A percentile compares a stretch with the other conserved stretches of the same genome.
Evolutionary conservation across 768 basidiomycete genomes (phyloP).

Genomic region (Serendipita sp.): DNA sequence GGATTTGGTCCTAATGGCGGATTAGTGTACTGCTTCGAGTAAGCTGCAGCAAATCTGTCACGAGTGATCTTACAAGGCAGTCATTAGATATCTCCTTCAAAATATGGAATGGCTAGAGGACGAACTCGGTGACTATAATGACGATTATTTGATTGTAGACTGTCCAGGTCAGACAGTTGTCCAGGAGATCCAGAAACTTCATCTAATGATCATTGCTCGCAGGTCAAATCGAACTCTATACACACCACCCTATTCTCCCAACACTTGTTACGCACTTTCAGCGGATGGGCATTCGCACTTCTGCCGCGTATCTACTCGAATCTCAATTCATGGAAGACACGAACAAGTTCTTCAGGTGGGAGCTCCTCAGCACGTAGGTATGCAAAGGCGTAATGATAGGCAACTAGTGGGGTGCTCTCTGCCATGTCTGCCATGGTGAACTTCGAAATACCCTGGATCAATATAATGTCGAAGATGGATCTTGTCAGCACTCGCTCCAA

Average conservation of each 20-base stretch:
- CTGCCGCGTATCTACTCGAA: conserved; percentile 84
- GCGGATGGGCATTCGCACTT: conserved; percentile 69
- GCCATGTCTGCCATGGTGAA: conserved; percentile 99
- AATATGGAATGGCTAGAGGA: conserved; percentile 99
- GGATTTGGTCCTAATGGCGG: conserved; percentile 95
- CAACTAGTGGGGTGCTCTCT: conserved; percentile 69
- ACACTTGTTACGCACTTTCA: conserved; percentile 63
- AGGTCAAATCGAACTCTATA: conserved; percentile 98
- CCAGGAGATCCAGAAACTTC: neutral
- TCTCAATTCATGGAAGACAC: conserved; percentile 99
- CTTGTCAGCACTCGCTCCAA: conserved; percentile 57
- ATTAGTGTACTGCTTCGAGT: conserved; percentile 98
- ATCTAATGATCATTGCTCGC: neutral
- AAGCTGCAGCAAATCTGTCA: conserved; percentile 33
- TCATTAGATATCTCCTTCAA: conserved; percentile 72
- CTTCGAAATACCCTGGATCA: conserved; percentile 92
- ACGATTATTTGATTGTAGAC: conserved; percentile 89
- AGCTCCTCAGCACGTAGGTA: neutral
- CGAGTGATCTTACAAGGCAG: conserved; percentile 15
- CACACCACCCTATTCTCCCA: conserved; percentile 93
- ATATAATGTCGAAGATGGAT: conserved; percentile 99
- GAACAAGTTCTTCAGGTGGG: conserved; percentile 88
- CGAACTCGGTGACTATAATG: conserved; percentile 83
- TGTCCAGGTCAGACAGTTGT: conserved; percentile 50
- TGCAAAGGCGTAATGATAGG: conserved; percentile 4